phyloP scores from a whole-genome alignment of 768 basidiomycete species.

The Hemileccinum rubropunctum region DNA sequence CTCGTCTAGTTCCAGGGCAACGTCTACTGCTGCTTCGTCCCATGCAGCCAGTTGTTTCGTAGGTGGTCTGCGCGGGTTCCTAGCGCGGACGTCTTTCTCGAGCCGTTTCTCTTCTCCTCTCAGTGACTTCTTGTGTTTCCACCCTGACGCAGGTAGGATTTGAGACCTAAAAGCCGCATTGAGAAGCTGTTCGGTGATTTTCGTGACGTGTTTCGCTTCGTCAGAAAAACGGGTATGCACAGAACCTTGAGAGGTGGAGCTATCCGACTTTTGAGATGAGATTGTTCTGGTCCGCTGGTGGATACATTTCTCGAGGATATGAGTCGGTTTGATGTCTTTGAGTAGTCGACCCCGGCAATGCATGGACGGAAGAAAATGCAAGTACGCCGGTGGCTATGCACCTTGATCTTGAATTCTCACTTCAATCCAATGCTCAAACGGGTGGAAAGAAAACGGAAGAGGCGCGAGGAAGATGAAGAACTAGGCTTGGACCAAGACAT shows the following conservation, averaged over 20 bases:
- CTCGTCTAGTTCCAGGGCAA: constrained; percentile 8
- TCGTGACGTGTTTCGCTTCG: constrained; percentile 9
- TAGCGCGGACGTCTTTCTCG: constrained; percentile 18
- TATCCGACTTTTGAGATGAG: constrained; percentile 3
- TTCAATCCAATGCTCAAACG: constrained; percentile 68
- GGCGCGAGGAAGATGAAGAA: constrained; percentile 60
- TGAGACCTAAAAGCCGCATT: constrained; percentile 30
- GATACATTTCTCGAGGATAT: constrained; percentile 10
- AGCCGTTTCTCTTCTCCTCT: constrained; percentile 42
- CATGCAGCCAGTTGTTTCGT: constrained; percentile 29
- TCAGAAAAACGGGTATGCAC: neutral
- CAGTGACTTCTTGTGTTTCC: constrained; percentile 35
- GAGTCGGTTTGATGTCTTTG: constrained; percentile 15
- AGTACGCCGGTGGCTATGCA: constrained; percentile 27
- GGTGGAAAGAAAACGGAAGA: constrained; percentile 62
- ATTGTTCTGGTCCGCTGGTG: neutral
- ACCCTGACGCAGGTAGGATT: constrained; percentile 27
- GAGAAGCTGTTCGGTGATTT: constrained; percentile 33
- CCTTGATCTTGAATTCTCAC: neutral
- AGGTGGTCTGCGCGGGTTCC: constrained; percentile 10
- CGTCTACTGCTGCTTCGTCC: constrained; percentile 19
- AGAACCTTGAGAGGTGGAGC: neutral
- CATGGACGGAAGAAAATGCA: constrained; percentile 31
- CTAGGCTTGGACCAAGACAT: constrained; percentile 62
- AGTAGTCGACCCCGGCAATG: constrained; percentile 22